Base-by-base conservation (phyloP, 495 filamentous ascomycete species). In the Podospora pseudocomata region DNA sequence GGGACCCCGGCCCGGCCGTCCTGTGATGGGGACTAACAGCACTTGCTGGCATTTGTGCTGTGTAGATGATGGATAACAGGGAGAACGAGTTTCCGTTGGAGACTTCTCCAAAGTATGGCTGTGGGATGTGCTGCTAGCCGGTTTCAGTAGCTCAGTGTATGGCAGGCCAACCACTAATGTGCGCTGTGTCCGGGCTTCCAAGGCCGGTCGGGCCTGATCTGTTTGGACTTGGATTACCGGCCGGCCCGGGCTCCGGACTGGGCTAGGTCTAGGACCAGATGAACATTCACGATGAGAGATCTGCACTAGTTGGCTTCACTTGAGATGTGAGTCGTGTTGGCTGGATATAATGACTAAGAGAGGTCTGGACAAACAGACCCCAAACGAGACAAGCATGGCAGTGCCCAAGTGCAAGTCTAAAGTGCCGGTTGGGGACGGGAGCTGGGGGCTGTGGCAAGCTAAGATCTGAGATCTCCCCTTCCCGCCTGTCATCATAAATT, bases 401-500 rank as follows among this genome's bases (percentile, higher is more conserved):
- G 55, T 19, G 55, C 26, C 15, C 39, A 16, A 49, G 55, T 58
- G 55, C 55, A 58, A 20, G n/a, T 58, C 18, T 58, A 7, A 58
- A 26, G 55, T 20, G 55, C n/a, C 55, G 55, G 55, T 58, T 26
- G 55, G 55, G 5, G 55, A 58, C 55, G n/a, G 55, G 55, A 13
- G 23, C 11, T 58, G 55, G 18, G 23, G 23, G 55, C 23, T 58
- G 55, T 15, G 7, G 55, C 6, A 7, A 26, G 23, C 55, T 58
- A 58, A 58, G 55, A 58, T 58, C 39, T 49, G 39, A 49, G 39
- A 49, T 49, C 39, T 49, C 39, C 39, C 39, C 39, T 49, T 49
- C 39, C 39, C 39, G 39, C 39, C 13, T 49, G 39, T 18, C 39
- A 49, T 49, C 39, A 39, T 23, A 11, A 49, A 49, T 11, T 11